A percentile compares a stretch with the other conserved stretches of the same genome.
phyloP scores from a whole-genome alignment of 2,329 filamentous ascomycete genomes.

The Ascomycota sp. region DNA sequence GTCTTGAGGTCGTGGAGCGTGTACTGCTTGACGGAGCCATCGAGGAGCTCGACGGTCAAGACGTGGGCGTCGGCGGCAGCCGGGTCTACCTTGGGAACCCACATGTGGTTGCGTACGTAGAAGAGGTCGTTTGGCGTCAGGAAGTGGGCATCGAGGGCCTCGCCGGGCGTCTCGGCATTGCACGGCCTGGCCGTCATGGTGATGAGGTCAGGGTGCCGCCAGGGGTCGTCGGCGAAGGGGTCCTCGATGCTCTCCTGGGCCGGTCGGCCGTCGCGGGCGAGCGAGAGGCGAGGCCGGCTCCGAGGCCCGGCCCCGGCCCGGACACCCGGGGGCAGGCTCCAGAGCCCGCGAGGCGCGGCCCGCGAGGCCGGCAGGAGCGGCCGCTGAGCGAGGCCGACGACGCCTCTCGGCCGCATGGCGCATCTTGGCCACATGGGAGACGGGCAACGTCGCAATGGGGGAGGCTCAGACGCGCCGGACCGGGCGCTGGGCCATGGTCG shows the following conservation, averaged over 20 bases:
- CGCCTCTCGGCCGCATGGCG: too few species aligned
- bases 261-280: constrained; percentile 33
- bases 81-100: constrained; percentile 29
- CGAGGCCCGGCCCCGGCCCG: too few species aligned
- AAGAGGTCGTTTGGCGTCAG: constrained; percentile 34
- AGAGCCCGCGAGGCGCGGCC: too few species aligned
- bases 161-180: constrained; percentile 38
- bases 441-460: too few species aligned
- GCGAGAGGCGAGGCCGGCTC: constrained; percentile 39
- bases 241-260: constrained; percentile 35
- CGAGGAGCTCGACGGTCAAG: constrained; percentile 32
- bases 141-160: constrained; percentile 26
- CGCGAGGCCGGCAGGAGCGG: too few species aligned
- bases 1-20: constrained; percentile 31
- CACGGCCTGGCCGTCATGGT: constrained; percentile 33
- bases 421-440: too few species aligned
- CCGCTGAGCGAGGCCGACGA: too few species aligned
- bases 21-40: constrained; percentile 31
- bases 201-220: constrained; percentile 27
- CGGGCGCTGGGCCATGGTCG: too few species aligned
- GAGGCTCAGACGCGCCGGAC: too few species aligned
- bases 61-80: constrained; percentile 19
- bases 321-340: too few species aligned
- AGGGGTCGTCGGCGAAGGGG: constrained; percentile 34
- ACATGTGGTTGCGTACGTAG: constrained; percentile 43